phyloP scores from a whole-genome alignment of 176 grass and related monocot species.

The Avena insularis region DNA sequence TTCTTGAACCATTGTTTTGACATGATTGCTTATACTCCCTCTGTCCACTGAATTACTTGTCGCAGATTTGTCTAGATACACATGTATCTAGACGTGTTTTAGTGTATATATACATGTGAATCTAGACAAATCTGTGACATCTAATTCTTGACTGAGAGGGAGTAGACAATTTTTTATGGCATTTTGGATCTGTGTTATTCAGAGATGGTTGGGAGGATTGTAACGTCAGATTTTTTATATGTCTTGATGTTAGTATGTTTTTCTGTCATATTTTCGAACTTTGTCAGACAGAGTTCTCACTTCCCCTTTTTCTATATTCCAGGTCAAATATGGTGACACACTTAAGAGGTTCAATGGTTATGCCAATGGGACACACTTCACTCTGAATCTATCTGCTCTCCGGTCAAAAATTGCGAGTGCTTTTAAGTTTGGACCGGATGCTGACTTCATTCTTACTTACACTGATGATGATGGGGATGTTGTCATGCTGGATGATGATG shows the following conservation, averaged over 20 bases:
- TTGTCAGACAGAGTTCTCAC: not conserved
- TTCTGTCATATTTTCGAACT: not conserved
- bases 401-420: constrained; percentile 67
- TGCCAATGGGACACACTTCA: constrained; percentile 42
- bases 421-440: constrained; percentile 70
- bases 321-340: constrained; percentile 86
- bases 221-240: not conserved
- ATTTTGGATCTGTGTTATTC: constrained; percentile 16
- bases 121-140: too few relatives aligned
- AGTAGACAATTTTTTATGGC: not conserved
- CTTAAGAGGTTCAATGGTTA: constrained; percentile 76
- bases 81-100: too few relatives aligned
- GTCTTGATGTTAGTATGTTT: not conserved
- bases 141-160: too few relatives aligned
- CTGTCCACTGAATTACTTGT: too few relatives aligned
- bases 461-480: constrained; percentile 80
- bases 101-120: too few relatives aligned
- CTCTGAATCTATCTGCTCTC: constrained; percentile 57
- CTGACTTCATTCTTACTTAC: constrained; percentile 72
- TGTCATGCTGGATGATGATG: constrained; percentile 83
- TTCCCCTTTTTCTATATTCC: constrained; percentile 22
- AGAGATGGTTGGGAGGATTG: not conserved
- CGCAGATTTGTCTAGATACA: too few relatives aligned
- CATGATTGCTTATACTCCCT: not conserved
- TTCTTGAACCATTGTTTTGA: not conserved